Percentiles rank a stretch among this genome's conserved stretches.
Evolutionary conservation across 2,329 filamentous ascomycete species (phyloP).

Genomic region (Sporothrix mexicana): DNA sequence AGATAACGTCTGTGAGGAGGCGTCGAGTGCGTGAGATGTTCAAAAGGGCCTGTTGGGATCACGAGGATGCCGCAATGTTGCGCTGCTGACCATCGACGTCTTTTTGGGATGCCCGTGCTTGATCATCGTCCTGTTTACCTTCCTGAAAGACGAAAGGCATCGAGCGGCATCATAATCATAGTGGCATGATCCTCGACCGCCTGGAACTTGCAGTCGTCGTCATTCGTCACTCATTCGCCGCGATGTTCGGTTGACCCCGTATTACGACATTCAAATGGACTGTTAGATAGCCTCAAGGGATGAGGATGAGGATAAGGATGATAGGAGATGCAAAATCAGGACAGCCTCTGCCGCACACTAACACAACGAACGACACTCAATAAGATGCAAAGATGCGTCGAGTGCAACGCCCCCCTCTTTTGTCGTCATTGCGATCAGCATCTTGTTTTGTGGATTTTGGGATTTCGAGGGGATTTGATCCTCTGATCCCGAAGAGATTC

Average conservation of each 20-base stretch:
- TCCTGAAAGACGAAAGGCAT: not conserved
- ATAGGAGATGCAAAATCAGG: too few relatives aligned
- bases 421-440: slow-evolving; percentile 30
- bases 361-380: not conserved
- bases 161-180: not conserved
- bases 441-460: not conserved
- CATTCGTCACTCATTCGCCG: not conserved
- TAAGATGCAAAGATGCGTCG: not conserved
- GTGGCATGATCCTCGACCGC: too few relatives aligned
- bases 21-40: not conserved
- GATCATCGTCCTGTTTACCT: not conserved
- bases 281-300: not conserved
- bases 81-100: not conserved
- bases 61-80: not conserved
- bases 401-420: slow-evolving; percentile 19
- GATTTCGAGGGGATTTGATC: not conserved
- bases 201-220: not conserved
- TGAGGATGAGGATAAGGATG: not conserved
- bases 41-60: not conserved
- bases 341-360: too few relatives aligned
- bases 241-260: not conserved
- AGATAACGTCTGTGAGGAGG: too few relatives aligned
- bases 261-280: slow-evolving; percentile 9
- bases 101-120: not conserved
- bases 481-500: too few relatives aligned